phyloP scores from a whole-genome alignment of 768 basidiomycete genomes.

The Suillus bovinus region DNA sequence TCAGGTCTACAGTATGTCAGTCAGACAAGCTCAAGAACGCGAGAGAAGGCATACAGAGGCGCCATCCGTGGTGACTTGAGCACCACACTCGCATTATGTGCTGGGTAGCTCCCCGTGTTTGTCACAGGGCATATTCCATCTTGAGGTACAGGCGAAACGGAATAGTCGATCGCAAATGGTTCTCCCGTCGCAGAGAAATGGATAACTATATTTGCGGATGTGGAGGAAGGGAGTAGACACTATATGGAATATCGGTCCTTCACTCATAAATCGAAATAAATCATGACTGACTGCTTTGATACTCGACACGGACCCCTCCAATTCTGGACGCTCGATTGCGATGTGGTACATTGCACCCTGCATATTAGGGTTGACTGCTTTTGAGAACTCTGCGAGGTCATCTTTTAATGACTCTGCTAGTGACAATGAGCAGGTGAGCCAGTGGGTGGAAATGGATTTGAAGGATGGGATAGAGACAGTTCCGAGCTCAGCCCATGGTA shows the following conservation, averaged over 20 bases:
- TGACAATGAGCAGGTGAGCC: slow-evolving; percentile 37
- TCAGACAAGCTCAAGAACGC: not conserved
- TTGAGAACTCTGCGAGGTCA: slow-evolving; percentile 49
- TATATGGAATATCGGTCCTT: slow-evolving; percentile 32
- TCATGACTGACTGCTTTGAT: slow-evolving; percentile 50
- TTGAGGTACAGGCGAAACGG: slow-evolving; percentile 65
- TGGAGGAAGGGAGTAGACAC: slow-evolving; percentile 65
- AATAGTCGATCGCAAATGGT: slow-evolving; percentile 74
- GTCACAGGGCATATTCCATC: slow-evolving; percentile 62
- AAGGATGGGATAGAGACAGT: slow-evolving; percentile 24
- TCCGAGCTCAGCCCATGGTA: slow-evolving; percentile 27
- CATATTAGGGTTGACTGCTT: slow-evolving; percentile 37
- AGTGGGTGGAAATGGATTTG: slow-evolving; percentile 35
- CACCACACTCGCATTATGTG: slow-evolving; percentile 54
- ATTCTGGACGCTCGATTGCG: slow-evolving; percentile 55
- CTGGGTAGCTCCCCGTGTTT: slow-evolving; percentile 26
- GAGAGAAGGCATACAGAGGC: slow-evolving; percentile 48
- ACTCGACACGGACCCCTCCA: slow-evolving; percentile 35
- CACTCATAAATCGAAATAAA: slow-evolving; percentile 50
- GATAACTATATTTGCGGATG: slow-evolving; percentile 57
- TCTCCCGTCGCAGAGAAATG: slow-evolving; percentile 47
- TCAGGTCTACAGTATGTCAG: slow-evolving; percentile 50
- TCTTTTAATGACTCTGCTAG: slow-evolving; percentile 43
- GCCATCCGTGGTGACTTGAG: slow-evolving; percentile 49
- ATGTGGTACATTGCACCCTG: slow-evolving; percentile 66